These are phyloP conservation scores for Heteromeles arbutifolia DNA, from an alignment of 306 rosid genomes.

Conservation along the genomic window DNA sequence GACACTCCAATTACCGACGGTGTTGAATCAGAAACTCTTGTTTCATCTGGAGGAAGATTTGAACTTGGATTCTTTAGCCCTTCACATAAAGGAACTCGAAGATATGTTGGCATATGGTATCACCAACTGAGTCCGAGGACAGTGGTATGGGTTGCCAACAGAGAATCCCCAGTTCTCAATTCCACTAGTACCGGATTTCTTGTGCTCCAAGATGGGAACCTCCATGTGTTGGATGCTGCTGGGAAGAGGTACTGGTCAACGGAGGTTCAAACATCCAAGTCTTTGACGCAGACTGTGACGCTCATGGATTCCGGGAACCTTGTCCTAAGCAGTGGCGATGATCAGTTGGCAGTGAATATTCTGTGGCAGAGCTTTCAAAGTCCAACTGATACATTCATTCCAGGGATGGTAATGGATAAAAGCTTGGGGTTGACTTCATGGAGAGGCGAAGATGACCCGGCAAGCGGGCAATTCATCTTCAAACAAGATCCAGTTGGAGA, in stretches of 20 bases:
- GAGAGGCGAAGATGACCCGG: constrained; percentile 9
- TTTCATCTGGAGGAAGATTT: constrained; percentile 24
- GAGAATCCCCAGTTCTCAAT: background rate
- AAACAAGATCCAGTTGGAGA: background rate
- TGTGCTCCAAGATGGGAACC: constrained; percentile 14
- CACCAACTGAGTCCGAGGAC: background rate
- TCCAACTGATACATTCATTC: constrained; percentile 50
- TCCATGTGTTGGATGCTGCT: background rate
- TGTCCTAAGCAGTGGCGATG: background rate
- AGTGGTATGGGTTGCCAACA: constrained; percentile 52
- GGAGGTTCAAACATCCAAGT: rapidly evolving
- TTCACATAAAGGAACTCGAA: background rate
- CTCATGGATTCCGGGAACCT: constrained; percentile 47
- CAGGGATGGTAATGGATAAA: constrained; percentile 31
- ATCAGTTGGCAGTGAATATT: background rate
- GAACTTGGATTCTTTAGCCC: constrained; percentile 37
- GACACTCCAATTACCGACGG: background rate
- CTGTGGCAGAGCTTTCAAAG: constrained; percentile 42
- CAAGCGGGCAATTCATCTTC: constrained; percentile 6
- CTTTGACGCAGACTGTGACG: background rate
- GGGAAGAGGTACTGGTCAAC: constrained; percentile 7
- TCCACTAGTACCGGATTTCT: background rate
- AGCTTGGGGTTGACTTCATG: constrained; percentile 19
- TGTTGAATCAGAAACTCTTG: background rate
- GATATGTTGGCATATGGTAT: constrained; percentile 48